Conservation (phyloP, 192 early-diverging fungal genomes). For the Backusella sp. region DNA sequence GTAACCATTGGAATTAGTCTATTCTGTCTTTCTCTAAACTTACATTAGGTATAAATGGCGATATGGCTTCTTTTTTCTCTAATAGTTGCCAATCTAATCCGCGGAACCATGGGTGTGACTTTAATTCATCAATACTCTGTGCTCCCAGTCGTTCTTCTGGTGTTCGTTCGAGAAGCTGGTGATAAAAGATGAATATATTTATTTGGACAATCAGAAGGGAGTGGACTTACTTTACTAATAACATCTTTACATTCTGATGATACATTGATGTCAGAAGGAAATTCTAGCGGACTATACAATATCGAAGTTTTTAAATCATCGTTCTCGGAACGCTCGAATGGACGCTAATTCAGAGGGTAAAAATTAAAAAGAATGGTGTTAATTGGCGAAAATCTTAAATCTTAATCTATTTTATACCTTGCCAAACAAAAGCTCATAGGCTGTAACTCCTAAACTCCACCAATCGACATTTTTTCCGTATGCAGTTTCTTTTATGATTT, state of each 20-base stretch:
- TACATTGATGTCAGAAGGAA: slow-evolving; percentile 44
- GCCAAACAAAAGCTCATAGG: slow-evolving; percentile 73
- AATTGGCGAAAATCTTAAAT: slow-evolving; percentile 38
- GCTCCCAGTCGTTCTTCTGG: slow-evolving; percentile 4
- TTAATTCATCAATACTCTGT: slow-evolving; percentile 4
- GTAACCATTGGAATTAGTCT: neutral
- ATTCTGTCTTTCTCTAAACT: neutral
- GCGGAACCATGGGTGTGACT: slow-evolving; percentile 18
- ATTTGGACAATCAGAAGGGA: slow-evolving; percentile 27
- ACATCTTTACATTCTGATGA: slow-evolving; percentile 51
- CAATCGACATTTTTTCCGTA: slow-evolving; percentile 54
- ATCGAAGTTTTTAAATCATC: slow-evolving; percentile 71
- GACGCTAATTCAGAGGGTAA: slow-evolving; percentile 52
- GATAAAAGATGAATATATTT: neutral
- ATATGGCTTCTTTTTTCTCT: slow-evolving; percentile 11
- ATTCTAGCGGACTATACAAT: slow-evolving; percentile 60
- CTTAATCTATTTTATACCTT: slow-evolving; percentile 52
- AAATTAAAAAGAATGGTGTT: neutral
- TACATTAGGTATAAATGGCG: slow-evolving; percentile 26
- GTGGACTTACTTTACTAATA: slow-evolving; percentile 43
- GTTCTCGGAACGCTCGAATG: slow-evolving; percentile 82
- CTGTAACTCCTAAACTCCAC: slow-evolving; percentile 82
- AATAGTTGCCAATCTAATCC: slow-evolving; percentile 20
- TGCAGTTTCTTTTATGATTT: slow-evolving; percentile 59
- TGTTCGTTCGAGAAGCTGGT: neutral